Conservation (phyloP, 139 green algal species). For the Spirogloea muscicola region DNA sequence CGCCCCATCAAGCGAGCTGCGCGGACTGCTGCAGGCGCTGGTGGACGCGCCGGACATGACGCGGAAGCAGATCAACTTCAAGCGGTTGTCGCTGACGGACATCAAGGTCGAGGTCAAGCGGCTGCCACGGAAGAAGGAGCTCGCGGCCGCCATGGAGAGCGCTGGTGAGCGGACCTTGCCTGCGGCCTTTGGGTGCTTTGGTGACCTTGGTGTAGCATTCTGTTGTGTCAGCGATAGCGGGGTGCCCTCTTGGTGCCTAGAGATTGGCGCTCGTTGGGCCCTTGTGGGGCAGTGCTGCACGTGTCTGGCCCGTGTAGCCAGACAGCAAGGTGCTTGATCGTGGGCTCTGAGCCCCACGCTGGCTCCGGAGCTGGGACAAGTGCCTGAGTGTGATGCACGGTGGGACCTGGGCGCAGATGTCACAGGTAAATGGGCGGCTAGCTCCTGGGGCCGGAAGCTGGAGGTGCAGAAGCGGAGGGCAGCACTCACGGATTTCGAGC, state of each 20-base stretch:
- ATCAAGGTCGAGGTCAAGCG: slow-evolving; percentile 86
- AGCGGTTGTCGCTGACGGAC: slow-evolving; percentile 90
- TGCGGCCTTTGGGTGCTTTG: background rate
- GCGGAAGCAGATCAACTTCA: slow-evolving; percentile 73
- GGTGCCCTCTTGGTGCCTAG: no score
- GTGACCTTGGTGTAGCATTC: background rate
- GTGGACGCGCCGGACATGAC: slow-evolving; percentile 78
- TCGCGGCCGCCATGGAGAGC: slow-evolving; percentile 69
- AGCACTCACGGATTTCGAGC: slow-evolving; percentile 84
- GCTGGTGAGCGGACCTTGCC: slow-evolving; percentile 54
- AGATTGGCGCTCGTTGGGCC: no score
- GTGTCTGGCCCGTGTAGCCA: no score
- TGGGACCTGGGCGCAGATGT: slow-evolving; percentile 79
- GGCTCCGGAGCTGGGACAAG: no score
- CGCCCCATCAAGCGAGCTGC: no score
- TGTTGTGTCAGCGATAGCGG: no score
- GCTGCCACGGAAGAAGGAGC: slow-evolving; percentile 80
- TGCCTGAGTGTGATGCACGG: no score
- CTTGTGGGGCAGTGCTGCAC: no score
- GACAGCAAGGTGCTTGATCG: no score
- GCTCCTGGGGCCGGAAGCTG: slow-evolving; percentile 86
- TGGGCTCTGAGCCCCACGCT: no score
- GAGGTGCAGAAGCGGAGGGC: slow-evolving; percentile 64
- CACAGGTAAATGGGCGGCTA: slow-evolving; percentile 77
- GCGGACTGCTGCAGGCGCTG: slow-evolving; percentile 81